phyloP scores from a whole-genome alignment of 106 monocot species.

The Iris macrosiphon region DNA sequence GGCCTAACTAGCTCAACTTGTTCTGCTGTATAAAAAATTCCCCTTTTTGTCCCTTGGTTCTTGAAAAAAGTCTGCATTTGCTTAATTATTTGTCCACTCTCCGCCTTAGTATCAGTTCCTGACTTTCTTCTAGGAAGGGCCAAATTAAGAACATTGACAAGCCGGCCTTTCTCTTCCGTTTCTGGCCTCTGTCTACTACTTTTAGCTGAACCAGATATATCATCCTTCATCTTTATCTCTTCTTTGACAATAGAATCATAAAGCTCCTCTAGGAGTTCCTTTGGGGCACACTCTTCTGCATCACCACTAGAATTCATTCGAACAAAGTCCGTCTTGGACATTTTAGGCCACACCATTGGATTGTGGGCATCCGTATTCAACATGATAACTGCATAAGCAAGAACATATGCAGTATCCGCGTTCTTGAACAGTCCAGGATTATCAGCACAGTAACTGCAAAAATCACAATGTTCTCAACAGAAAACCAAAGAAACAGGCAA shows the following conservation, averaged over 20 bases:
- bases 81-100: constrained; percentile 70
- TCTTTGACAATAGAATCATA: constrained; percentile 89
- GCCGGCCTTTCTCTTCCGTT: constrained; percentile 65
- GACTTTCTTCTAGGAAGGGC: constrained; percentile 76
- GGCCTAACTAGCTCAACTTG: constrained; percentile 94
- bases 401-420: constrained; percentile 94
- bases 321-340: constrained; percentile 92
- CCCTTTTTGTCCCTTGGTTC: constrained; percentile 75
- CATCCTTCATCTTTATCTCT: constrained; percentile 93
- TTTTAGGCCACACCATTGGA: constrained; percentile 95
- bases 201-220: constrained; percentile 29
- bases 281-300: constrained; percentile 72
- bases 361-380: constrained; percentile 99
- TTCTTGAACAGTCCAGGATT: constrained; percentile 89
- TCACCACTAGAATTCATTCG: constrained; percentile 73
- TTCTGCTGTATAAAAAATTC: constrained; percentile 75
- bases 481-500: constrained; percentile 1
- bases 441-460: constrained; percentile 92
- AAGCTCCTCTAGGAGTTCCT: constrained; percentile 86
- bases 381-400: constrained; percentile 97
- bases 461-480: constrained; percentile 1
- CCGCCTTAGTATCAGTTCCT: constrained; percentile 59
- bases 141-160: constrained; percentile 88
- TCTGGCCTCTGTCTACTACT: constrained; percentile 38
- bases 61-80: constrained; percentile 83